phyloP scores from a whole-genome alignment of 176 grass and related monocot species.

The Aechmea fasciata region DNA sequence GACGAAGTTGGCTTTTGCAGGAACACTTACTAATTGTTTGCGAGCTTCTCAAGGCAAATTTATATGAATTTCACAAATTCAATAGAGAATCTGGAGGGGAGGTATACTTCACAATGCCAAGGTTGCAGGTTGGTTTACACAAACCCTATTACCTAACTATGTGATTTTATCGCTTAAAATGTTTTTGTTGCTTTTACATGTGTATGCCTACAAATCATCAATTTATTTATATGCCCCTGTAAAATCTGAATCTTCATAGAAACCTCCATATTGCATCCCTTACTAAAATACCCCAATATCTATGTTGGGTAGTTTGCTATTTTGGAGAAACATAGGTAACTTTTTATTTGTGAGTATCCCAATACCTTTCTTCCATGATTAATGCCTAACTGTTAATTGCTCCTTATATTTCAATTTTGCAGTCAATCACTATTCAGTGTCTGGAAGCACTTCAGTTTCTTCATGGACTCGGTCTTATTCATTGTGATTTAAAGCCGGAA shows the following conservation, averaged over 20 bases:
- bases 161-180: neutral
- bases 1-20: constrained; percentile 34
- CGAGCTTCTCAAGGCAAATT: constrained; percentile 98
- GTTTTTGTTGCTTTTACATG: too few species aligned
- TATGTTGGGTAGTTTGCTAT: too few species aligned
- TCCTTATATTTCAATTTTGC: neutral
- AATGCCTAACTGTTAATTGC: constrained; percentile 15
- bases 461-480: constrained; percentile 26
- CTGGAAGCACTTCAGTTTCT: constrained; percentile 22
- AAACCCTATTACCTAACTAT: neutral
- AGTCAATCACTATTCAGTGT: constrained; percentile 28
- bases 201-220: too few species aligned
- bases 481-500: constrained; percentile 34
- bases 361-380: neutral
- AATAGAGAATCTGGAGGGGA: constrained; percentile 99
- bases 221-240: too few species aligned
- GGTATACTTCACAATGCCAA: constrained; percentile 99
- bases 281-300: too few species aligned
- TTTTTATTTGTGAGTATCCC: neutral
- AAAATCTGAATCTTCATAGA: too few species aligned
- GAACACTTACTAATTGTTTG: constrained; percentile 98
- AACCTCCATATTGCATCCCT: too few species aligned
- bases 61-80: constrained; percentile 99
- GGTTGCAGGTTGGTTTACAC: constrained; percentile 52
- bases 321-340: too few species aligned